A percentile compares a stretch with the other conserved stretches of the same genome.
phyloP scores from a whole-genome alignment of 495 filamentous ascomycete genomes.

The Aspergillus campestris region DNA sequence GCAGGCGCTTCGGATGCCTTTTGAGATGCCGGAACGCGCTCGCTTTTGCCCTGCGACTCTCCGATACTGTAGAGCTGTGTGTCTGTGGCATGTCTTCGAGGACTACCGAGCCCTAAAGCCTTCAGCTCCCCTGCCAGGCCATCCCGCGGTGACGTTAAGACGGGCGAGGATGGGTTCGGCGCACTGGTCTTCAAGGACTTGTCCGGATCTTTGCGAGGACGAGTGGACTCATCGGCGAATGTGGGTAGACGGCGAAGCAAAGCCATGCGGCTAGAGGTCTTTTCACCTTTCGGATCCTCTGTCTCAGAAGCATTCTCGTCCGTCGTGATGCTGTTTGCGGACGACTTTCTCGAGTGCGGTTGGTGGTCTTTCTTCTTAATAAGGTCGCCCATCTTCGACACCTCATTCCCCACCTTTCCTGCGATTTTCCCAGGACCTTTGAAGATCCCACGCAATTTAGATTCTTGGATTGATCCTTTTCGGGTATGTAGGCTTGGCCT shows the following conservation, averaged over 20 bases:
- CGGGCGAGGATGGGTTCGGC: conserved; percentile 43
- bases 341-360: conserved; percentile 29
- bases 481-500: conserved; percentile 12
- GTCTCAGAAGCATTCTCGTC: conserved; percentile 38
- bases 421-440: conserved; percentile 47
- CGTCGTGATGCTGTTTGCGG: conserved; percentile 29
- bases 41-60: conserved; percentile 5
- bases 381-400: conserved; percentile 48
- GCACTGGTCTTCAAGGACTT: conserved; percentile 24
- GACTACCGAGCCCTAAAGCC: conserved; percentile 8
- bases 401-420: conserved; percentile 47
- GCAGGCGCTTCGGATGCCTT: conserved; percentile 3
- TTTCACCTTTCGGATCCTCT: conserved; percentile 24
- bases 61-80: conserved; percentile 5
- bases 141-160: conserved; percentile 34
- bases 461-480: conserved; percentile 25
- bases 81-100: conserved; percentile 6
- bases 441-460: conserved; percentile 43
- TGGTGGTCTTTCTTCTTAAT: conserved; percentile 42
- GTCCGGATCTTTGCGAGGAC: conserved; percentile 24
- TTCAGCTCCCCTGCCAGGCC: conserved; percentile 19
- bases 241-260: conserved; percentile 26
- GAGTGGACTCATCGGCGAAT: conserved; percentile 27
- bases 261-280: conserved; percentile 17
- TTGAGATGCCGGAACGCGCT: conserved; percentile 4